Evolutionary conservation across 768 basidiomycete species (phyloP), one percentile per base, ranked within the genome.

Genomic region (Atractiella rhizophila): DNA sequence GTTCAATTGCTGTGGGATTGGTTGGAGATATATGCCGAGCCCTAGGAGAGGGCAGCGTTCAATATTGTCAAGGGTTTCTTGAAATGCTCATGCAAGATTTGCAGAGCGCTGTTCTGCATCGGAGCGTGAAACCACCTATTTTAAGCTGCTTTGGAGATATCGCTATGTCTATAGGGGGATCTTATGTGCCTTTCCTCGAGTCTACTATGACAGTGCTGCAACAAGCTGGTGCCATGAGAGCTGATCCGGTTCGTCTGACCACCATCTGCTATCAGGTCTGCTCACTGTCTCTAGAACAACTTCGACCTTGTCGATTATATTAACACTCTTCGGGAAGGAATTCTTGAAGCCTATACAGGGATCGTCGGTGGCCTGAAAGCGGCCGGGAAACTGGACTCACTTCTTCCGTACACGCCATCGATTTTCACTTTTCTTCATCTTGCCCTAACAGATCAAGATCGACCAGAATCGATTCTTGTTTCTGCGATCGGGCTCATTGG

Each of bases 1-100:
- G 83, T 63, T 85, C 75, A 6, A 82, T 94, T 40, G 83, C 85
- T 13, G 80, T 96, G 35, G 88, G 88, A 49, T 72, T 91, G 49
- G 80, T 94, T 41, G 83, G 85, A 7, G 91, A 98, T 52, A 73
- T 96, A 40, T 81, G 83, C n/a, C 78, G 88, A 40, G 86, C 85
- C 1, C 68, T 96, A 16, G 77, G 81, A 33, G 77, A 82, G 43
- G 69, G 73, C 54, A 75, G 75, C 43, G 68, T 70, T 2, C 74
- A 76, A 51, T 94, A 85, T 58, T 74, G 82, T 28, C 66, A 70
- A 44, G 66, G 73, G 3, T 86, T 98, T 64, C 91, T 98, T 79
- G 75, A 70, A 10, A 80, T 80, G 13, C 65, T 98, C 25, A 64
- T 94, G 18, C 79, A 85, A 58, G 82, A 88, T 52, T 64, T 98